Conservation (phyloP, 345 rosid species). For the Sonneratia alba region DNA sequence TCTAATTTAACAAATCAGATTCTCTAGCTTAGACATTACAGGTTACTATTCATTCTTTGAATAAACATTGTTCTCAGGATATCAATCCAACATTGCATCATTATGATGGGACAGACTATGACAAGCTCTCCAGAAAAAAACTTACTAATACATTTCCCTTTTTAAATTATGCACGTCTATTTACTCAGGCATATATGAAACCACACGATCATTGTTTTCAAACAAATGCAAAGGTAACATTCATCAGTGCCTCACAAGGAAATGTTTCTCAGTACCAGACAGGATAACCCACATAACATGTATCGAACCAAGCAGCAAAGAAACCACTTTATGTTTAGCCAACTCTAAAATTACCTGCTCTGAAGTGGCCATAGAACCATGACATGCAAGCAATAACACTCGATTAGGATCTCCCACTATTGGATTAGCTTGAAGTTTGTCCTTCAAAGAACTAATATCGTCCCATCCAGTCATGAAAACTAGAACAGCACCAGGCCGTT, state of each 20-base stretch:
- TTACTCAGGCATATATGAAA: background rate
- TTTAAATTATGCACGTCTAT: background rate
- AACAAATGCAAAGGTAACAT: background rate
- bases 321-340: background rate
- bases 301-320: background rate
- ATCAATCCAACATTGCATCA: background rate
- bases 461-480: slow-evolving; percentile 98
- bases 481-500: slow-evolving; percentile 68
- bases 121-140: background rate
- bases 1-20: background rate
- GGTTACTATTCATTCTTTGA: background rate
- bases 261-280: background rate
- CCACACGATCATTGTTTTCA: background rate
- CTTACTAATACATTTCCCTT: background rate
- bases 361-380: slow-evolving; percentile 93
- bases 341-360: slow-evolving; percentile 56
- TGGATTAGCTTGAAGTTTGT: slow-evolving; percentile 63
- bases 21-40: background rate
- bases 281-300: background rate
- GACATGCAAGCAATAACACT: slow-evolving; percentile 78
- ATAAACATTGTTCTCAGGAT: background rate
- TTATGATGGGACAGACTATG: background rate
- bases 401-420: slow-evolving; percentile 57
- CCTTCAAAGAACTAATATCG: slow-evolving; percentile 80
- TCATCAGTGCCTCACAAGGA: background rate